A percentile compares a stretch with the other conserved stretches of the same genome.
Evolutionary conservation across 805 yeast species (phyloP).

Genomic region (Candida adriatica): DNA sequence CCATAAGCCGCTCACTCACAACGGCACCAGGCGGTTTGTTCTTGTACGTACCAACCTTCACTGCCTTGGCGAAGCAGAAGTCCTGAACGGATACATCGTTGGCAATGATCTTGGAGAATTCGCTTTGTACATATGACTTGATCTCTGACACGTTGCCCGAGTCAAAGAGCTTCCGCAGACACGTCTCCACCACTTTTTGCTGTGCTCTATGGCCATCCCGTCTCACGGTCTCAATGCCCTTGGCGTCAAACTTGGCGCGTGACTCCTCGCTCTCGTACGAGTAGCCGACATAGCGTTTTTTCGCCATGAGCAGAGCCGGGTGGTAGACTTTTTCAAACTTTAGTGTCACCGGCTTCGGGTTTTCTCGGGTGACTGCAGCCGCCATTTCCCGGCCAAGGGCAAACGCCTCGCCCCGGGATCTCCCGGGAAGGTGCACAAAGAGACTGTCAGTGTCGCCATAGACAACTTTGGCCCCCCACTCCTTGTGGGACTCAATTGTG

Average conservation of each 20-base stretch:
- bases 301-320: conserved; percentile 76
- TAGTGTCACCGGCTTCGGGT: conserved; percentile 76
- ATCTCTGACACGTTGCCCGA: conserved; percentile 65
- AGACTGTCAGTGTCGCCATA: conserved; percentile 96
- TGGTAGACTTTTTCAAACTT: conserved; percentile 92
- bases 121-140: conserved; percentile 53
- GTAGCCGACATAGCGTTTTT: conserved; percentile 89
- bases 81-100: conserved; percentile 68
- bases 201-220: conserved; percentile 95
- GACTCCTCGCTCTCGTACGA: conserved; percentile 50
- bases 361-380: conserved; percentile 45
- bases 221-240: conserved; percentile 92
- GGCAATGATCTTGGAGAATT: conserved; percentile 59
- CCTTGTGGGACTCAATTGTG: conserved; percentile 48
- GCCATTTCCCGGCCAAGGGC: conserved; percentile 68
- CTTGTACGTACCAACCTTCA: conserved; percentile 76
- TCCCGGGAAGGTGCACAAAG: conserved; percentile 87
- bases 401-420: conserved; percentile 71
- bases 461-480: conserved; percentile 87
- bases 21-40: conserved; percentile 91
- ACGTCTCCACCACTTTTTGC: conserved; percentile 69
- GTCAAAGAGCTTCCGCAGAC: conserved; percentile 63
- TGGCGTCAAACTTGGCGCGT: conserved; percentile 79
- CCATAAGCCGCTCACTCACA: conserved; percentile 57
- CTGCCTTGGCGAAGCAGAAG: conserved; percentile 89